A percentile compares a stretch with the other conserved stretches of the same genome.
Conservation (phyloP, 352 stramenopile genomes). For the Globisporangium splendens region DNA sequence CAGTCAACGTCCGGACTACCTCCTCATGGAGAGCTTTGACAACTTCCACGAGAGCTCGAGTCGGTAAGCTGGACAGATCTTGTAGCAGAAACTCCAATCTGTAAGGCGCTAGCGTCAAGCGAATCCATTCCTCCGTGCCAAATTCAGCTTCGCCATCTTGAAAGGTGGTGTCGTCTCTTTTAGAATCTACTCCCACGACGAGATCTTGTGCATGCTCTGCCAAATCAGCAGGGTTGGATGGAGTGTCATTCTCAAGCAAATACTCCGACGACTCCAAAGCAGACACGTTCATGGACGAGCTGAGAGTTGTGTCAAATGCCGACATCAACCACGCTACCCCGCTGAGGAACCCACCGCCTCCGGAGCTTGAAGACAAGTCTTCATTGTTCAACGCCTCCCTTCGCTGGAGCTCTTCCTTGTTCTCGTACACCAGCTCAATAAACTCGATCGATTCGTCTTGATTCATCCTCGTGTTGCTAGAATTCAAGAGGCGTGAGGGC, state of each 20-base stretch:
- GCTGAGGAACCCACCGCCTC: slow-evolving; percentile 56
- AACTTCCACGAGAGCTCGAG: slow-evolving; percentile 37
- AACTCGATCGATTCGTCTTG: slow-evolving; percentile 49
- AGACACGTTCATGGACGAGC: slow-evolving; percentile 13
- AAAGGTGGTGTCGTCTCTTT: slow-evolving; percentile 3
- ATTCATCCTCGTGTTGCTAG: slow-evolving; percentile 13
- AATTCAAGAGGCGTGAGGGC: slow-evolving; percentile 40
- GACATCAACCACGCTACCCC: slow-evolving; percentile 71
- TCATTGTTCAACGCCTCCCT: slow-evolving; percentile 41
- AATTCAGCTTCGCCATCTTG: slow-evolving; percentile 25
- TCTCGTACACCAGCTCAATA: slow-evolving; percentile 49
- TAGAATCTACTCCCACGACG: slow-evolving; percentile 16
- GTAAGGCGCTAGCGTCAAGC: slow-evolving; percentile 58
- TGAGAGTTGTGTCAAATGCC: slow-evolving; percentile 51
- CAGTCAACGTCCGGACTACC: slow-evolving; percentile 31
- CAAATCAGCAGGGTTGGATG: slow-evolving; percentile 35
- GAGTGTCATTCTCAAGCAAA: slow-evolving; percentile 17
- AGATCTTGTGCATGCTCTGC: slow-evolving; percentile 48
- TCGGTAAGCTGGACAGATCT: slow-evolving; percentile 49
- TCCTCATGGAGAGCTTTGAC: slow-evolving; percentile 57
- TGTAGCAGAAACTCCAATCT: slow-evolving; percentile 60
- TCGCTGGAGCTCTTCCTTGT: slow-evolving; percentile 49
- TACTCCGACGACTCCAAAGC: slow-evolving; percentile 2
- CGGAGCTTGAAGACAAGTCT: slow-evolving; percentile 19
- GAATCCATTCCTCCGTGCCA: slow-evolving; percentile 59